Evolutionary conservation across 345 rosid genomes (phyloP).

Genomic region (Gossypium australe): DNA sequence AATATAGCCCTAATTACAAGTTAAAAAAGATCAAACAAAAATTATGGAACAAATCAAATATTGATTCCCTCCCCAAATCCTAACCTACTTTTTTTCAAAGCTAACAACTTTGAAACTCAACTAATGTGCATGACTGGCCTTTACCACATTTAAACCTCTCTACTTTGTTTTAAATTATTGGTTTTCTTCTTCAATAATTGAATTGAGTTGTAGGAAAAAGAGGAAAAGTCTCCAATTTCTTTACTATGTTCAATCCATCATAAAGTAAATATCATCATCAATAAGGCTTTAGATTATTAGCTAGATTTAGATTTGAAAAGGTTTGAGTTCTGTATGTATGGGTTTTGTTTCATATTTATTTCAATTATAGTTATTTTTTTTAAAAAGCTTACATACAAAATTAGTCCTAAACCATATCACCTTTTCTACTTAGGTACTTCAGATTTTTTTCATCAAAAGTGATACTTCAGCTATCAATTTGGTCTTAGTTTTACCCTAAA

Average conservation of each 20-base stretch:
- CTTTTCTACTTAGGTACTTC: no score
- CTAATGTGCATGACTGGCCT: not conserved
- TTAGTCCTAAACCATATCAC: no score
- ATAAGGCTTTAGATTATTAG: no score
- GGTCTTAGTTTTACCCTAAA: no score
- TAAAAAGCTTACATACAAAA: no score
- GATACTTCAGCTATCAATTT: no score
- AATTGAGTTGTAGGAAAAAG: not conserved
- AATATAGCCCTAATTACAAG: not conserved
- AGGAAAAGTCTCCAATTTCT: not conserved
- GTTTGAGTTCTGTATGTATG: no score
- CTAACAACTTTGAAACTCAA: not conserved
- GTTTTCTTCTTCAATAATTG: not conserved
- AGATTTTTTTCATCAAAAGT: no score
- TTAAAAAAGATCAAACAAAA: not conserved
- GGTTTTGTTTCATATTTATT: no score
- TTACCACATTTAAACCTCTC: not conserved
- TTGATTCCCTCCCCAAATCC: not conserved
- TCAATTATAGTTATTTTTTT: no score
- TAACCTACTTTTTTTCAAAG: slow-evolving; percentile 7
- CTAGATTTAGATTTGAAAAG: no score
- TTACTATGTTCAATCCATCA: not conserved
- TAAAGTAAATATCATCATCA: not conserved
- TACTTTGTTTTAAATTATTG: not conserved
- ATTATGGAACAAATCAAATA: not conserved